These are phyloP conservation scores for Lomentospora prolificans DNA, from an alignment of 2,329 filamentous ascomycete species.

Conservation along the genomic window DNA sequence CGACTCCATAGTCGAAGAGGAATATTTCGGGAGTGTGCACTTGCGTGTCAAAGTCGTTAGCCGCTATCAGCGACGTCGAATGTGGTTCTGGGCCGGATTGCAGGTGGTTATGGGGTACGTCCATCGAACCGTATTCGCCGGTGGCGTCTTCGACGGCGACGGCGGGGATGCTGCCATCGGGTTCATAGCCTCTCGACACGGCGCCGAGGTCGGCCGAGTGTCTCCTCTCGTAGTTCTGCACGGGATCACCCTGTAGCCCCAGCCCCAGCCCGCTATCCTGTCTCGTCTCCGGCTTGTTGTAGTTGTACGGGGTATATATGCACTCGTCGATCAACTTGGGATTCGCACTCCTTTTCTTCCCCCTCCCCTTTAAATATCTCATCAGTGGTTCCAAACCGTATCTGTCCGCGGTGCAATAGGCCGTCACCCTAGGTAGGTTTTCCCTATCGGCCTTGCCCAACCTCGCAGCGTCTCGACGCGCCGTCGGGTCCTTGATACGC, in stretches of 20 bases:
- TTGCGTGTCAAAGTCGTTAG: slow-evolving; percentile 65
- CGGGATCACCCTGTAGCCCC: slow-evolving; percentile 21
- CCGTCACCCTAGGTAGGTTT: slow-evolving; percentile 79
- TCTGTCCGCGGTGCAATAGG: slow-evolving; percentile 88
- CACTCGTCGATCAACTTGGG: slow-evolving; percentile 96
- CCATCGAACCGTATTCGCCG: slow-evolving; percentile 14
- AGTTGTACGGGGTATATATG: slow-evolving; percentile 90
- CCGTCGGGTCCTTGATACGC: slow-evolving; percentile 91
- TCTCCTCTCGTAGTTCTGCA: slow-evolving; percentile 50
- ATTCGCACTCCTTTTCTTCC: slow-evolving; percentile 65
- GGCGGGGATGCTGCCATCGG: slow-evolving; percentile 17
- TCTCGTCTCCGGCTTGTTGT: slow-evolving; percentile 41
- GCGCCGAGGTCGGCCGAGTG: slow-evolving; percentile 64
- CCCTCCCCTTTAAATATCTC: slow-evolving; percentile 79
- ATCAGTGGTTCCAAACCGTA: slow-evolving; percentile 86
- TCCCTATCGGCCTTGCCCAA: slow-evolving; percentile 89
- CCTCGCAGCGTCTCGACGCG: slow-evolving; percentile 80
- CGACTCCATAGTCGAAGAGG: slow-evolving; percentile 92
- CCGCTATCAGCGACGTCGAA: background rate
- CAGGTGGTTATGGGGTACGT: background rate
- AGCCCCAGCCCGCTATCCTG: slow-evolving; percentile 18
- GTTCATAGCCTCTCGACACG: slow-evolving; percentile 22
- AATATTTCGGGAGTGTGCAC: slow-evolving; percentile 93
- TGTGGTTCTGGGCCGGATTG: slow-evolving; percentile 16
- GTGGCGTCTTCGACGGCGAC: slow-evolving; percentile 23